Percentiles rank a stretch among this genome's conserved stretches.
phyloP scores from a whole-genome alignment of 495 filamentous ascomycete genomes.

The Podospora fimiseda region DNA sequence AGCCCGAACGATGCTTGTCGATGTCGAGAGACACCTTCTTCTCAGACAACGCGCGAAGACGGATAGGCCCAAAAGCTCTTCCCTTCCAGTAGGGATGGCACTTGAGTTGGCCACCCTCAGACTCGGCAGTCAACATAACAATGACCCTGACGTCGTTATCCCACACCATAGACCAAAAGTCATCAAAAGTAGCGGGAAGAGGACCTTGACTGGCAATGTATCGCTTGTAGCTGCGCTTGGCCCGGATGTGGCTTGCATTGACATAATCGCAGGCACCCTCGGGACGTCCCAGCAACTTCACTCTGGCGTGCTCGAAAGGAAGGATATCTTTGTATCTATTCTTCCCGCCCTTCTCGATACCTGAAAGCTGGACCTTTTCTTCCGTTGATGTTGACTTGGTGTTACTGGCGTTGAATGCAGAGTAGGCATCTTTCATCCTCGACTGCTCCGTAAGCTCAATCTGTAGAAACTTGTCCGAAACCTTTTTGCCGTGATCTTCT shows the following conservation, averaged over 20 bases:
- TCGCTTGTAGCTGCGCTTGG: conserved; percentile 69
- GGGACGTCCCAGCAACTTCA: conserved; percentile 64
- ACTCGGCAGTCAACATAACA: conserved; percentile 94
- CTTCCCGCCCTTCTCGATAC: conserved; percentile 89
- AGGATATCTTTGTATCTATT: conserved; percentile 98
- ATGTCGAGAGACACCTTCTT: conserved; percentile 70
- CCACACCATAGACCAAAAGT: conserved; percentile 98
- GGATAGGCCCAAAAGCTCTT: conserved; percentile 73
- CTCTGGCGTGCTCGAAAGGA: conserved; percentile 90
- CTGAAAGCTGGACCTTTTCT: conserved; percentile 57
- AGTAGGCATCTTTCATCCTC: conserved; percentile 86
- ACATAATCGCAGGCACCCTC: conserved; percentile 87
- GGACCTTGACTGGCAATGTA: conserved; percentile 97
- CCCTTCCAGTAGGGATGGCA: conserved; percentile 88
- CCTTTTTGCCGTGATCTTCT: conserved; percentile 66
- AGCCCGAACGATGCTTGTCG: conserved; percentile 38
- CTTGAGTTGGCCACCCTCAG: conserved; percentile 89
- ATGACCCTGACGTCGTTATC: conserved; percentile 91
- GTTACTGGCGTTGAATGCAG: conserved; percentile 39
- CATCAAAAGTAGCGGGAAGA: conserved; percentile 89
- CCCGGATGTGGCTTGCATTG: conserved; percentile 82
- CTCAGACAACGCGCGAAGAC: conserved; percentile 71
- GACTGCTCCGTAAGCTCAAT: conserved; percentile 82
- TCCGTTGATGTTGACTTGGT: neutral
- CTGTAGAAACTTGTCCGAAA: conserved; percentile 74